Base-by-base conservation (phyloP, 306 rosid genomes). In the Cicer cuneatum region DNA sequence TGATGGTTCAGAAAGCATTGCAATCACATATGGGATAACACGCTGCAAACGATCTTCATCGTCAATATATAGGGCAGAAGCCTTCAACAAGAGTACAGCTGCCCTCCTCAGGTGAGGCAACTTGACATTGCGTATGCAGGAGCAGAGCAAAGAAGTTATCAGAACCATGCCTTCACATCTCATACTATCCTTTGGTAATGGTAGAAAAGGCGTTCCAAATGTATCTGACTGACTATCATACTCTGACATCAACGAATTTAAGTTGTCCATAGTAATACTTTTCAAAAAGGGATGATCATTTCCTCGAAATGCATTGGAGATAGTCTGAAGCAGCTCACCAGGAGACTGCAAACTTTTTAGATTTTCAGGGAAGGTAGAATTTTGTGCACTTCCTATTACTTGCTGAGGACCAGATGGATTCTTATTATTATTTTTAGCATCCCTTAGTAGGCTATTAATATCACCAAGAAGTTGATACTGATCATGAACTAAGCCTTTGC, bases 81-180 rank as follows among this genome's bases (percentile, higher is more conserved):
- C 92, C 85, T 86, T 94, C 77, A 94, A 86, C 86, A 90, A 81
- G 67, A 94, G 97, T 78, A 94, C 81, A 49, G 96, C 97, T 29
- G 86, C 90, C 83, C 99, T 88, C 81, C 99, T 89, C 80, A 88
- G 79, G 83, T 90, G 95, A 75, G 99, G 97, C 84, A 92, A 81
- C 87, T 87, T 94, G 78, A 92, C 91, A 83, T 92, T 92, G 78
- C 99, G 95, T 81, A 92, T 82, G 87, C 99, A 88, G 51, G 99
- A 92, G 84, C 96, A 94, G 19, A 94, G 93, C 81, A 94, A 84
- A 72, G 97, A 92, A 81, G 99, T 87, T 71, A 94, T 87, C 85
- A 94, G 76, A 87, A 92, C 93, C 97, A 94, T 92, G 83, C 97
- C 99, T 78, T 92, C 99, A 82, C 97, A 94, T 82, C 86, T 82